Percentiles rank a stretch among this genome's conserved stretches.
Conservation (phyloP, 2,329 filamentous ascomycete genomes). For the Ceratocystis cubensis region DNA sequence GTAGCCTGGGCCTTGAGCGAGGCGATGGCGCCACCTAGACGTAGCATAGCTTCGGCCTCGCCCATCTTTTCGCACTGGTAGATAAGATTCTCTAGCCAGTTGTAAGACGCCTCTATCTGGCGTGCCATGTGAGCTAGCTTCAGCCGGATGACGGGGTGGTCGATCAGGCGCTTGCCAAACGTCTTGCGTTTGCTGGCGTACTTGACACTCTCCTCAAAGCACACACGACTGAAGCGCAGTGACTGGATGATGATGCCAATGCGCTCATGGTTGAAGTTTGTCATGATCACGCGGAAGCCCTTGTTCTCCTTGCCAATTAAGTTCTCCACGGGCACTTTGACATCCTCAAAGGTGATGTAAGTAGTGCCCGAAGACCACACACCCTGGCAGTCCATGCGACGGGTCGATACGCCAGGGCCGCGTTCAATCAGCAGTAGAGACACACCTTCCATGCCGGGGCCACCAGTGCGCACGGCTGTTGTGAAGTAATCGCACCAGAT, state of each 20-base stretch:
- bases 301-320: conserved; percentile 95
- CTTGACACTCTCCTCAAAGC: conserved; percentile 91
- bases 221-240: conserved; percentile 87
- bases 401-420: conserved; percentile 74
- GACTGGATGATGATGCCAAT: conserved; percentile 98
- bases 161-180: conserved; percentile 91
- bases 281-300: conserved; percentile 98
- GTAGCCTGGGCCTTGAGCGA: conserved; percentile 89
- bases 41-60: conserved; percentile 89
- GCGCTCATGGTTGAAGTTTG: conserved; percentile 98
- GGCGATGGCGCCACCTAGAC: conserved; percentile 87
- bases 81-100: conserved; percentile 91
- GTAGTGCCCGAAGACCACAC: conserved; percentile 93
- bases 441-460: conserved; percentile 82
- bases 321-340: conserved; percentile 99
- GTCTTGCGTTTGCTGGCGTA: conserved; percentile 96
- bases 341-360: conserved; percentile 96
- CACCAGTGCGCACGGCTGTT: conserved; percentile 82
- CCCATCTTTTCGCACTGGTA: conserved; percentile 89
- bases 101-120: conserved; percentile 93
- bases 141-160: conserved; percentile 92
- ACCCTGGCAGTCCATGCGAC: conserved; percentile 96
- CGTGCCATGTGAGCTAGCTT: conserved; percentile 98
- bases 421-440: conserved; percentile 88
- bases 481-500: conserved; percentile 97